Conservation (phyloP, 169 alveolate genomes). For the Theileria orientalis region DNA sequence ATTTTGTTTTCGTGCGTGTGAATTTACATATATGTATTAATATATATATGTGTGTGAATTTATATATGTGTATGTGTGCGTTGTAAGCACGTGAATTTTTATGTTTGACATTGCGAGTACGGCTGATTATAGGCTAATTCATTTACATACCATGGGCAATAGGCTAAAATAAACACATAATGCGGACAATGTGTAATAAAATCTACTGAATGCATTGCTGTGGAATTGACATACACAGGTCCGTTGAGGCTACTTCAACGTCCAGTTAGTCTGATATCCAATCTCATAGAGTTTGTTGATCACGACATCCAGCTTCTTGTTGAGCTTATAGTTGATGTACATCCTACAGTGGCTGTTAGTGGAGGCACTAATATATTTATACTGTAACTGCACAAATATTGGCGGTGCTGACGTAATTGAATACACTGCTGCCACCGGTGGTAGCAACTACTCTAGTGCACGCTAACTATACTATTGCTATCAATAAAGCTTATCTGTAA, state of each 20-base stretch:
- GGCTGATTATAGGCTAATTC: too few relatives aligned
- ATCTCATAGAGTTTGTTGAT: slow-evolving; percentile 58
- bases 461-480: background rate
- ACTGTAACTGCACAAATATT: too few relatives aligned
- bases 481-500: background rate
- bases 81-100: too few relatives aligned
- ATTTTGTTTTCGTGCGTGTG: background rate
- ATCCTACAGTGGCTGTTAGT: slow-evolving; percentile 19
- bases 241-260: slow-evolving; percentile 20
- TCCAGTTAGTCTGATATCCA: slow-evolving; percentile 71
- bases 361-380: background rate
- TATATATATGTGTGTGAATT: background rate
- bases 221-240: background rate
- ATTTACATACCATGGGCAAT: too few relatives aligned
- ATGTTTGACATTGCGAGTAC: too few relatives aligned
- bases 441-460: background rate
- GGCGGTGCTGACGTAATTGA: too few relatives aligned
- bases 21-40: background rate
- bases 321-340: slow-evolving; percentile 35
- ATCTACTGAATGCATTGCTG: background rate
- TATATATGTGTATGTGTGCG: background rate
- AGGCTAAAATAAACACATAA: too few relatives aligned
- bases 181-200: too few relatives aligned
- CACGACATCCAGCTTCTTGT: slow-evolving; percentile 40
- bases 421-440: too few relatives aligned